These are phyloP conservation scores for Fusarium sterilihyphosum DNA, from an alignment of 2,329 filamentous ascomycete species.

Conservation along the genomic window DNA sequence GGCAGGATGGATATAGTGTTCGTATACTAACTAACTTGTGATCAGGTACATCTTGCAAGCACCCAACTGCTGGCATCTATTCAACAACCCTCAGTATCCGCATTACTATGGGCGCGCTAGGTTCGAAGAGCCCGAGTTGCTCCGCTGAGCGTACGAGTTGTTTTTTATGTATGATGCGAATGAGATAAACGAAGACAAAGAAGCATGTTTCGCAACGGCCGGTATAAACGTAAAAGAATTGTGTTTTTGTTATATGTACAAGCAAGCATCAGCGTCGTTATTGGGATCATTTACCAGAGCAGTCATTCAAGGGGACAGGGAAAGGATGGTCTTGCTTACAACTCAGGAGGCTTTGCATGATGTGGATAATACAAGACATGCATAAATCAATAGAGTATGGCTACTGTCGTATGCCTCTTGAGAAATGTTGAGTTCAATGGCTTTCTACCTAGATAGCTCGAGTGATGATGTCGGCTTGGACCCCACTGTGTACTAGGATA, in stretches of 20 bases:
- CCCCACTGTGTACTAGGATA: not conserved
- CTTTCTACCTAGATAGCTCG: not conserved
- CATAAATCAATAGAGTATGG: conserved; percentile 4
- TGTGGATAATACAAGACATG: conserved; percentile 5
- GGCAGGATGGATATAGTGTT: not conserved
- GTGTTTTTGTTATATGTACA: conserved; percentile 17
- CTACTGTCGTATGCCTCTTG: not conserved
- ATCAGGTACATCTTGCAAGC: conserved; percentile 75
- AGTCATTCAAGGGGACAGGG: conserved; percentile 12
- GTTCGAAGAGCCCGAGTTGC: conserved; percentile 53
- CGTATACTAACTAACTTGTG: conserved; percentile 20
- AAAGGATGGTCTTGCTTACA: not conserved
- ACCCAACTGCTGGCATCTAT: conserved; percentile 81
- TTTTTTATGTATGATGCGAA: not conserved
- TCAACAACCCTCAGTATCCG: conserved; percentile 57
- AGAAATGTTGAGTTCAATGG: not conserved
- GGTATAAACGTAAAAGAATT: conserved; percentile 7
- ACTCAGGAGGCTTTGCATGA: not conserved
- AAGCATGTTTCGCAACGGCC: conserved; percentile 1
- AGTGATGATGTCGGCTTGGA: not conserved
- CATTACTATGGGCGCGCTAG: conserved; percentile 50
- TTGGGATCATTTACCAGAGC: conserved; percentile 6
- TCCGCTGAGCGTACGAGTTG: conserved; percentile 21
- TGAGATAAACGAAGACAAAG: not conserved
- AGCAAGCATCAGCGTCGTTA: conserved; percentile 25